phyloP scores from a whole-genome alignment of 2,329 filamentous ascomycete species.

The Aschersonia sp. region DNA sequence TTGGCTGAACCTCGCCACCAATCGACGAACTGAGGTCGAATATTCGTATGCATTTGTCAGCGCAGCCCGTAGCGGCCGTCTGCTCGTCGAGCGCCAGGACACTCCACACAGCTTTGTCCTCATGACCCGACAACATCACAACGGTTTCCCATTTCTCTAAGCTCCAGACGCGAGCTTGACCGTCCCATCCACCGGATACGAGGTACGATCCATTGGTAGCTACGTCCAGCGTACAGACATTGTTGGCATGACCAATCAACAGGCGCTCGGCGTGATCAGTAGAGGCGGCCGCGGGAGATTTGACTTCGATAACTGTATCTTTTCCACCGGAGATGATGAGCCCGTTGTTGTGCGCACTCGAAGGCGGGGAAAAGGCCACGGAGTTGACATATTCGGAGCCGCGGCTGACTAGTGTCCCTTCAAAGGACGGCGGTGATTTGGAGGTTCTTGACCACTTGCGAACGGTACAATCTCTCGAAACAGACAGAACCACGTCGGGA shows the following conservation, averaged over 20 bases:
- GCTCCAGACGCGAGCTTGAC: constrained; percentile 72
- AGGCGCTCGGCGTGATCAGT: constrained; percentile 73
- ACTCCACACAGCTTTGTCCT: constrained; percentile 71
- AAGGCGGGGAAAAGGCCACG: constrained; percentile 60
- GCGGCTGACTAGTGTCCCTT: constrained; percentile 63
- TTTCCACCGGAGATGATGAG: constrained; percentile 79
- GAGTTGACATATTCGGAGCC: constrained; percentile 81
- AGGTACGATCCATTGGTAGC: constrained; percentile 58
- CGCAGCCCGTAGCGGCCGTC: constrained; percentile 79
- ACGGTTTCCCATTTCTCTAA: constrained; percentile 75
- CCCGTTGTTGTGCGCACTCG: constrained; percentile 55
- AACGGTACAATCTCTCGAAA: constrained; percentile 83
- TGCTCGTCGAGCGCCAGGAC: constrained; percentile 69
- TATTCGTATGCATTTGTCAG: constrained; percentile 78
- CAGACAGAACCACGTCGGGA: constrained; percentile 60
- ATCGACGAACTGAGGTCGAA: constrained; percentile 57
- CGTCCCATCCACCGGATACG: constrained; percentile 90
- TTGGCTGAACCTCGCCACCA: constrained; percentile 34
- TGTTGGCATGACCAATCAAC: constrained; percentile 72
- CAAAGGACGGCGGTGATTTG: constrained; percentile 50
- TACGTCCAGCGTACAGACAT: constrained; percentile 77
- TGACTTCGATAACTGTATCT: constrained; percentile 85
- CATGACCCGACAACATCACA: constrained; percentile 57
- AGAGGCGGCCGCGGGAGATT: constrained; percentile 50
- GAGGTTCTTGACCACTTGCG: constrained; percentile 66